Conservation (phyloP, 2,329 filamentous ascomycete species). For the Capronia epimyces region DNA sequence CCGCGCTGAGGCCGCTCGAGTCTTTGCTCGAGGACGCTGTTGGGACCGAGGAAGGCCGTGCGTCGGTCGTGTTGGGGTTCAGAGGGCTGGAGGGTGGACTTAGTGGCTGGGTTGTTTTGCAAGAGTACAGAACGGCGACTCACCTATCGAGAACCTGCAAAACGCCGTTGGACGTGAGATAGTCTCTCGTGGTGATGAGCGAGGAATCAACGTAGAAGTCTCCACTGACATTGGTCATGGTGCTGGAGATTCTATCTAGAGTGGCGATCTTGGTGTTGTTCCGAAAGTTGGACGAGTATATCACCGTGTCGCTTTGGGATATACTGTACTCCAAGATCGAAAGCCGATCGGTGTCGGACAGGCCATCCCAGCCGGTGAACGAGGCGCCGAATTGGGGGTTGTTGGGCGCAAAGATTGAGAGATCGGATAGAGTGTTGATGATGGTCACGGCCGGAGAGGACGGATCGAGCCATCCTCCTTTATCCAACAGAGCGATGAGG, state of each 20-base stretch:
- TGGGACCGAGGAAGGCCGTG: constrained; percentile 1
- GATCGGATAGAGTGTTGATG: constrained; percentile 37
- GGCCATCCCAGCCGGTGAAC: constrained; percentile 46
- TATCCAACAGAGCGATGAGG: constrained; percentile 44
- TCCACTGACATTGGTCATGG: constrained; percentile 41
- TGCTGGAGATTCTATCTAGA: constrained; percentile 45
- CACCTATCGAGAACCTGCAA: constrained; percentile 55
- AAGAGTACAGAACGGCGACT: constrained; percentile 26
- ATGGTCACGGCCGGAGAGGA: constrained; percentile 30
- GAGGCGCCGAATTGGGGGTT: constrained; percentile 57
- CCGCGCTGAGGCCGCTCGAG: constrained; percentile 17
- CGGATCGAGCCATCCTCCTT: constrained; percentile 33
- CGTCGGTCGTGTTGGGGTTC: constrained; percentile 21
- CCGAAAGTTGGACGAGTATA: constrained; percentile 47
- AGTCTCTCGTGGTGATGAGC: constrained; percentile 45
- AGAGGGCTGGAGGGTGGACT: constrained; percentile 8
- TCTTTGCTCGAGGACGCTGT: neutral
- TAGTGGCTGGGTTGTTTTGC: neutral
- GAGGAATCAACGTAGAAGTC: constrained; percentile 50
- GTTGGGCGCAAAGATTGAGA: constrained; percentile 56
- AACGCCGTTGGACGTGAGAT: constrained; percentile 53
- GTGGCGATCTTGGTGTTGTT: constrained; percentile 38
- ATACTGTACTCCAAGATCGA: constrained; percentile 61
- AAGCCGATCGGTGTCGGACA: constrained; percentile 46
- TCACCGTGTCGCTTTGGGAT: constrained; percentile 50